Evolutionary conservation across 371 early-diverging fungal genomes (phyloP).

Genomic region (Mortierella sp.): DNA sequence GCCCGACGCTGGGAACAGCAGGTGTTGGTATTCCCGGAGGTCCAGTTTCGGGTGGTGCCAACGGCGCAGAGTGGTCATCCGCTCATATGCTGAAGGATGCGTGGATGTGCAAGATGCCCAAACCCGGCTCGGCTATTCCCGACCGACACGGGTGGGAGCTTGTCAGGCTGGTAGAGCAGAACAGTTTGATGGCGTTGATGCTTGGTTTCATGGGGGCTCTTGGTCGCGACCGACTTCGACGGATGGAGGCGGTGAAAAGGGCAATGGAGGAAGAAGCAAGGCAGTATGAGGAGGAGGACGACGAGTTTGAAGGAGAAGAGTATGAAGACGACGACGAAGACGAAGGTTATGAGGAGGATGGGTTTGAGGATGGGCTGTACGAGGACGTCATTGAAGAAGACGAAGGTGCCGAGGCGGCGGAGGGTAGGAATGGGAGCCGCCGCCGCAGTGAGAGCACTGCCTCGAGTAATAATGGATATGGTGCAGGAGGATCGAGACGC

Average conservation of each 20-base stretch:
- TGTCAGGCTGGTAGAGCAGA: constrained; percentile 70
- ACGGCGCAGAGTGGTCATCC: background rate
- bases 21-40: constrained; percentile 25
- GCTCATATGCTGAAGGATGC: constrained; percentile 27
- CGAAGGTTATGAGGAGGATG: constrained; percentile 24
- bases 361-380: constrained; percentile 13
- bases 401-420: constrained; percentile 5
- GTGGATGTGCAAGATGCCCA: constrained; percentile 57
- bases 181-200: constrained; percentile 70
- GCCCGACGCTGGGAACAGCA: constrained; percentile 35
- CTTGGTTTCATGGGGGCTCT: constrained; percentile 65
- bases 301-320: constrained; percentile 18
- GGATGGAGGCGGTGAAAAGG: constrained; percentile 35
- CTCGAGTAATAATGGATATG: constrained; percentile 1
- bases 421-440: background rate
- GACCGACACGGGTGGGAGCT: constrained; percentile 68
- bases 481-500: background rate
- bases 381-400: background rate
- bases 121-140: constrained; percentile 42
- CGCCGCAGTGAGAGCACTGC: background rate
- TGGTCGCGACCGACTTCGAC: constrained; percentile 42
- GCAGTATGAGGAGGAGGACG: constrained; percentile 10
- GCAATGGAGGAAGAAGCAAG: constrained; percentile 29
- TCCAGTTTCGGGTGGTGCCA: constrained; percentile 2
- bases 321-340: constrained; percentile 15